Percentiles rank a stretch among this genome's conserved stretches.
These are phyloP conservation scores for Galerina marginata DNA, from an alignment of 768 basidiomycete genomes.

Conservation along the genomic window DNA sequence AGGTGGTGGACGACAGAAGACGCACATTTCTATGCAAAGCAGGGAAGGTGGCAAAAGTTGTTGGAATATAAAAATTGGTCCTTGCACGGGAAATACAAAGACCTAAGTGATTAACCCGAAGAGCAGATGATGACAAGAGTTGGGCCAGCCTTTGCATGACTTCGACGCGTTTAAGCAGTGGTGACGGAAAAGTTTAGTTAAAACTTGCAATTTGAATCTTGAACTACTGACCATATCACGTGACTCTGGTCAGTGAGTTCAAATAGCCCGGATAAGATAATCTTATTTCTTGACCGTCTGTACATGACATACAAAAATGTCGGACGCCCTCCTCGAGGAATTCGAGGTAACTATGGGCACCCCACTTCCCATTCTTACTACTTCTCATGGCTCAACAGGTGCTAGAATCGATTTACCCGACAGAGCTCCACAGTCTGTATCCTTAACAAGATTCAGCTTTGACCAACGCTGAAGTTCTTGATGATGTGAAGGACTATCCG, in stretches of 20 bases:
- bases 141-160: constrained; percentile 24
- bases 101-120: neutral
- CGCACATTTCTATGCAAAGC: neutral
- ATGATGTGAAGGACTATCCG: constrained; percentile 74
- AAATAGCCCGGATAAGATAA: neutral
- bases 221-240: neutral
- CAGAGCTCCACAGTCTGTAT: constrained; percentile 88
- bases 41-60: neutral
- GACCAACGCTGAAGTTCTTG: constrained; percentile 49
- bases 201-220: neutral
- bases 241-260: neutral
- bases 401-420: constrained; percentile 94
- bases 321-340: constrained; percentile 81
- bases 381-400: constrained; percentile 54
- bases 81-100: neutral
- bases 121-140: constrained; percentile 5
- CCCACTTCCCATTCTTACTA: constrained; percentile 15
- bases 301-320: constrained; percentile 48
- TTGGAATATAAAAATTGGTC: neutral
- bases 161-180: neutral
- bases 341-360: constrained; percentile 68
- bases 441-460: constrained; percentile 35
- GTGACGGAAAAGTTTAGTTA: neutral
- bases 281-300: neutral
- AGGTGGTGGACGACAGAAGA: constrained; percentile 6